Percentiles rank a stretch among this genome's conserved stretches.
phyloP scores from a whole-genome alignment of 352 stramenopile species.

The Pythium vanterpoolii region DNA sequence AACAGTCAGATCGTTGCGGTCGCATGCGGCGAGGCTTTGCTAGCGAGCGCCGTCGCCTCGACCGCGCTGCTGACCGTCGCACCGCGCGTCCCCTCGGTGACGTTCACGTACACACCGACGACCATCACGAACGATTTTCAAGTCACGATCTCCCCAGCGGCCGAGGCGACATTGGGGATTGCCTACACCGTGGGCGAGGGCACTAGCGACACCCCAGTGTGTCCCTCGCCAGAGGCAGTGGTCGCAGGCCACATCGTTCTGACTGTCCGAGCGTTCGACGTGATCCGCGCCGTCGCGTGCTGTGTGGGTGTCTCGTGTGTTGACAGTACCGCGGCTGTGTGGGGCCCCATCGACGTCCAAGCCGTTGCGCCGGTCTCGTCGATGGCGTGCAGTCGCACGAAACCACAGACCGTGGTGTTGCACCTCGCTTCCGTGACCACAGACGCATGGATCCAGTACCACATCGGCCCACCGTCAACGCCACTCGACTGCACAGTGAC shows the following conservation, averaged over 20 bases:
- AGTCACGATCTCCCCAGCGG: conserved; percentile 34
- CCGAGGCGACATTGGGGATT: conserved; percentile 18
- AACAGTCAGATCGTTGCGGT: conserved; percentile 46
- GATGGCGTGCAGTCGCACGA: conserved; percentile 24
- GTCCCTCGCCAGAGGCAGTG: conserved; percentile 17
- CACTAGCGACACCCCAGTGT: not conserved
- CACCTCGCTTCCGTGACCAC: conserved; percentile 8
- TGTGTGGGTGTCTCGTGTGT: conserved; percentile 29
- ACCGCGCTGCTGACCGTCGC: conserved; percentile 30
- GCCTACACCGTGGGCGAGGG: conserved; percentile 25
- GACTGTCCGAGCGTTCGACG: conserved; percentile 32
- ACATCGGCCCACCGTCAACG: conserved; percentile 1
- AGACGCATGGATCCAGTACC: conserved; percentile 27
- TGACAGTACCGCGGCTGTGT: conserved; percentile 17
- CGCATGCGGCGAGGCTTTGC: conserved; percentile 34
- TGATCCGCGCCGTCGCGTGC: conserved; percentile 46
- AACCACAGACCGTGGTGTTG: conserved; percentile 22
- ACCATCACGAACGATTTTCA: conserved; percentile 45
- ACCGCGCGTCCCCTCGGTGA: conserved; percentile 38
- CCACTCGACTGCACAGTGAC: conserved; percentile 15
- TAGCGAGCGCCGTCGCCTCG: conserved; percentile 30
- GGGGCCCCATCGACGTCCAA: conserved; percentile 24
- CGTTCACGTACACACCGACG: conserved; percentile 27
- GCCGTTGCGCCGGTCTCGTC: conserved; percentile 23
- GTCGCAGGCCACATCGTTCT: conserved; percentile 18